Percentiles rank a stretch among this genome's conserved stretches.
Conservation (phyloP, 2,329 filamentous ascomycete species). For the Penicillium sp. region DNA sequence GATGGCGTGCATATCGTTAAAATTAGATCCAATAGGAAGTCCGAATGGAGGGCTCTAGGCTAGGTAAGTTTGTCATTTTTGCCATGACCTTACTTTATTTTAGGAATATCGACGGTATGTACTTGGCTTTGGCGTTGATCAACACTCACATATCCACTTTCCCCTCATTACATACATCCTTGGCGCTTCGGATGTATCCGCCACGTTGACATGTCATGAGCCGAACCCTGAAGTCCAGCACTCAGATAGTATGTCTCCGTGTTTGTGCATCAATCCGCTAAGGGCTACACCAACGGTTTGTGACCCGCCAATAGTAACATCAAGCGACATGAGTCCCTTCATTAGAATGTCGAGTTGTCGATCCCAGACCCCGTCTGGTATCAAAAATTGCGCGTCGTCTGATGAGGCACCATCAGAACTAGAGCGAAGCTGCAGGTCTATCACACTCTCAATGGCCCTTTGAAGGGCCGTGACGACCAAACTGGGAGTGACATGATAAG, state of each 20-base stretch:
- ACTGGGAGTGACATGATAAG: constrained; percentile 26
- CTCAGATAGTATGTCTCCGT: constrained; percentile 25
- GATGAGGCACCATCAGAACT: too few relatives aligned
- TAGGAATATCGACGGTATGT: not conserved
- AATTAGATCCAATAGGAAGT: not conserved
- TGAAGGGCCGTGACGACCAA: constrained; percentile 17
- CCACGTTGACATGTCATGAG: constrained; percentile 1
- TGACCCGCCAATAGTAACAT: constrained; percentile 26
- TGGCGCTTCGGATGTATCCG: not conserved
- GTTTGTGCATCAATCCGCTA: constrained; percentile 11
- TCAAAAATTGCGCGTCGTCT: not conserved
- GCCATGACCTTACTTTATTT: too few relatives aligned
- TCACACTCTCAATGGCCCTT: constrained; percentile 17
- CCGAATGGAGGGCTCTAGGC: too few relatives aligned
- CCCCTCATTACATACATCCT: not conserved
- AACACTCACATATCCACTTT: not conserved
- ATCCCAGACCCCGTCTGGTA: constrained; percentile 10
- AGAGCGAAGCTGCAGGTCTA: not conserved
- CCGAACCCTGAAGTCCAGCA: constrained; percentile 22
- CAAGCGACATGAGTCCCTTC: constrained; percentile 25
- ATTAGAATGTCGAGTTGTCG: constrained; percentile 20
- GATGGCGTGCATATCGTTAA: not conserved
- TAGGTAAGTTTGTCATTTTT: not conserved
- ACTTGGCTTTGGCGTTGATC: not conserved
- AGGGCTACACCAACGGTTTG: constrained; percentile 14